Conservation (phyloP, 371 early-diverging fungal species). For the Coemansia sp. region DNA sequence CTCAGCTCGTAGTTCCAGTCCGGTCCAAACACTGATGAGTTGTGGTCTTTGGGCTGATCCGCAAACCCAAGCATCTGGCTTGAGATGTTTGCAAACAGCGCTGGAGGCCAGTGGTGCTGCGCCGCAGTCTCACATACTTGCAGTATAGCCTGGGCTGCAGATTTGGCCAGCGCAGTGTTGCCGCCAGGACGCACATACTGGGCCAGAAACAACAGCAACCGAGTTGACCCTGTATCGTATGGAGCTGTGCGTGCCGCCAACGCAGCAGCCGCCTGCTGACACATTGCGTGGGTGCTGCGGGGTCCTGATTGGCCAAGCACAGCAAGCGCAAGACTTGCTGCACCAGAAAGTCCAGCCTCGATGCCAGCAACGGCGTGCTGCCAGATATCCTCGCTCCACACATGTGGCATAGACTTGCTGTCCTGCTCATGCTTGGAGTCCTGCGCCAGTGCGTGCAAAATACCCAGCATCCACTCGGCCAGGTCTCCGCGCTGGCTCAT, state of each 20-base stretch:
- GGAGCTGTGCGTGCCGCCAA: slow-evolving; percentile 4
- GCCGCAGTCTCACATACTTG: slow-evolving; percentile 26
- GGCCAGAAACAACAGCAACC: slow-evolving; percentile 17
- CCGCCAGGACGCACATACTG: slow-evolving; percentile 16
- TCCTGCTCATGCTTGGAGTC: background rate
- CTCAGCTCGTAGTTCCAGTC: slow-evolving; percentile 26
- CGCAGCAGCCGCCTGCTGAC: slow-evolving; percentile 35
- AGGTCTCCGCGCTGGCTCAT: slow-evolving; percentile 23
- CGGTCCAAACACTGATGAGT: slow-evolving; percentile 4
- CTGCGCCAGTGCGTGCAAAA: slow-evolving; percentile 7
- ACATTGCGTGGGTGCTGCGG: slow-evolving; percentile 16
- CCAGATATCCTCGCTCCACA: slow-evolving; percentile 22
- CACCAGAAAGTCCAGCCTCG: slow-evolving; percentile 26
- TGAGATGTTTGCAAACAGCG: slow-evolving; percentile 10
- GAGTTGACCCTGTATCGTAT: slow-evolving; percentile 10
- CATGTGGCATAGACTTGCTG: background rate
- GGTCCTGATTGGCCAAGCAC: slow-evolving; percentile 10
- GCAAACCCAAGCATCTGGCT: slow-evolving; percentile 8
- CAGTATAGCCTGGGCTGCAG: slow-evolving; percentile 1
- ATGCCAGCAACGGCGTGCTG: slow-evolving; percentile 34
- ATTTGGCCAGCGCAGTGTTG: background rate
- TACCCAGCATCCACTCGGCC: slow-evolving; percentile 38
- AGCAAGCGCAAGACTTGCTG: slow-evolving; percentile 24
- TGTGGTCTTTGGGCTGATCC: background rate
- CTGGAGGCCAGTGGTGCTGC: slow-evolving; percentile 17